Evolutionary conservation across 169 alveolate genomes (phyloP).

Genomic region (Theileria annulata): DNA sequence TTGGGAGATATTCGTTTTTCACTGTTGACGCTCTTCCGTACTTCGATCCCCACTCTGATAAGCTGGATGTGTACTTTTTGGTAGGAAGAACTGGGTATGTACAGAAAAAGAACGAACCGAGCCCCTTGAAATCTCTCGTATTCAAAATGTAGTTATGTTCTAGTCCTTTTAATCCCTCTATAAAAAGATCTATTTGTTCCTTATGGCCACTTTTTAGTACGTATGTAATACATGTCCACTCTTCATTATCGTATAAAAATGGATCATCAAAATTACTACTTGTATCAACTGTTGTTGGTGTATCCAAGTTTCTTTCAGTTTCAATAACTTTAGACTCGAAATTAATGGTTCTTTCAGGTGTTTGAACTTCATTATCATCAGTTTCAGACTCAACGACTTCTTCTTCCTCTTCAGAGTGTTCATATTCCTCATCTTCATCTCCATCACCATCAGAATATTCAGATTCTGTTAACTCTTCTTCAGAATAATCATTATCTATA

Average conservation of each 20-base stretch:
- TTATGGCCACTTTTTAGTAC: conserved; percentile 25
- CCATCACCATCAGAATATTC: background rate
- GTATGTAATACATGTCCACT: conserved; percentile 62
- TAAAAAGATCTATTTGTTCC: conserved; percentile 29
- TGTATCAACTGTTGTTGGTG: conserved; percentile 8
- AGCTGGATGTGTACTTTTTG: conserved; percentile 31
- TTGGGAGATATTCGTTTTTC: conserved; percentile 41
- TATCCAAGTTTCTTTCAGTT: background rate
- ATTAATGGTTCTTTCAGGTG: conserved; percentile 1
- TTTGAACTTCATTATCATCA: background rate
- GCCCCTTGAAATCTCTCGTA: conserved; percentile 60
- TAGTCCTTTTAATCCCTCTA: conserved; percentile 34
- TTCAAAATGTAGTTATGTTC: conserved; percentile 54
- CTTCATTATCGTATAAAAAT: conserved; percentile 15
- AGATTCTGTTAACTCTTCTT: background rate
- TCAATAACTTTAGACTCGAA: background rate
- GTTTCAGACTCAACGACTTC: background rate
- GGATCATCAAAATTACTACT: background rate
- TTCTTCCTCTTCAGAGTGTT: background rate
- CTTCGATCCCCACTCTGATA: conserved; percentile 66
- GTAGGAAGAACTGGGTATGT: conserved; percentile 56
- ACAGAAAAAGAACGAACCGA: conserved; percentile 56
- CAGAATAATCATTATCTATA: background rate
- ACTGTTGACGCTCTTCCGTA: conserved; percentile 25
- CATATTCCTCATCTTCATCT: conserved; percentile 6